Percentiles rank a stretch among this genome's conserved stretches.
Conservation (phyloP, 2,329 filamentous ascomycete genomes). For the Albophoma yamanashiensis region DNA sequence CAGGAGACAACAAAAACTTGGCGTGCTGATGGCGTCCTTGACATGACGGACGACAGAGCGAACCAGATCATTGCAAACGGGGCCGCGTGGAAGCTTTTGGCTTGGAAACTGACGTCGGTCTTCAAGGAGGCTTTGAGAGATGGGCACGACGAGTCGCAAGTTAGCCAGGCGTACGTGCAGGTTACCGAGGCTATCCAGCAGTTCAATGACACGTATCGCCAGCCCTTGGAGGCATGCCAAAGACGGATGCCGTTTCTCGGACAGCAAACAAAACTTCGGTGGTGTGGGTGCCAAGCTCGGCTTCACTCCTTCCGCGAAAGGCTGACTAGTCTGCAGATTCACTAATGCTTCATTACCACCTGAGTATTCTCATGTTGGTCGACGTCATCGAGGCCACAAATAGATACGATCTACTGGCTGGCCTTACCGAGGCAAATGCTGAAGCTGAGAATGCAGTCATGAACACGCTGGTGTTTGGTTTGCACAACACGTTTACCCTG, state of each 20-base stretch:
- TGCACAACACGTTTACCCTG: constrained; percentile 15
- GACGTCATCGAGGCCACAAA: constrained; percentile 19
- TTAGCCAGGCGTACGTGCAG: constrained; percentile 12
- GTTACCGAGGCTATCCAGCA: constrained; percentile 15
- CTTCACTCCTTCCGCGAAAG: no score
- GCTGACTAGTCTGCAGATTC: constrained; percentile 12
- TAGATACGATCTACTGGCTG: constrained; percentile 13
- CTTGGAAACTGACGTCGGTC: constrained; percentile 19
- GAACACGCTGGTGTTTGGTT: constrained; percentile 19
- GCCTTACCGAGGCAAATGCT: constrained; percentile 11
- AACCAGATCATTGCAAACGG: constrained; percentile 18
- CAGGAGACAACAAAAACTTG: constrained; percentile 14
- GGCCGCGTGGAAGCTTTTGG: constrained; percentile 18
- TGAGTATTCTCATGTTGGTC: constrained; percentile 19
- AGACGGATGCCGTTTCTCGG: constrained; percentile 18
- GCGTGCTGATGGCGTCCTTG: constrained; percentile 10
- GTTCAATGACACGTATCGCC: constrained; percentile 16
- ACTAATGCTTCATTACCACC: constrained; percentile 21
- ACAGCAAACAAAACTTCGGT: constrained; percentile 18
- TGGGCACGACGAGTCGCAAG: constrained; percentile 18
- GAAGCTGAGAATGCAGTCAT: constrained; percentile 20
- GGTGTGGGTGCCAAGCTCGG: constrained; percentile 13
- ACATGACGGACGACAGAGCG: constrained; percentile 19
- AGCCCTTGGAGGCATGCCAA: constrained; percentile 17
- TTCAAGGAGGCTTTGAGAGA: constrained; percentile 21